Evolutionary conservation across 2,329 filamentous ascomycete genomes (phyloP).

Genomic region (Basipetospora chlamydospora): DNA sequence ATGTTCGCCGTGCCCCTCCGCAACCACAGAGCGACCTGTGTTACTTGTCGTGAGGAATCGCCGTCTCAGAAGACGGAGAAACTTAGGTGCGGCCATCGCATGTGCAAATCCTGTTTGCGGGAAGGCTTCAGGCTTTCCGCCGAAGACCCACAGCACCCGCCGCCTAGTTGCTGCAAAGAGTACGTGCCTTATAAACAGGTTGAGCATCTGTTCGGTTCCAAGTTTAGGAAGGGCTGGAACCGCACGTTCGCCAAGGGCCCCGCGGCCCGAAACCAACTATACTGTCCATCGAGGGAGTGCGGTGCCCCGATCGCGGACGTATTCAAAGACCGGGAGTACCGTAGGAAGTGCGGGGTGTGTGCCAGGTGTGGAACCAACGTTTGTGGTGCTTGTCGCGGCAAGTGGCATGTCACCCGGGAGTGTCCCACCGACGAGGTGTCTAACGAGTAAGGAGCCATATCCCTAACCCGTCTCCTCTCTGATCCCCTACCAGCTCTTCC

Average conservation of each 20-base stretch:
- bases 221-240: constrained; percentile 72
- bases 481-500: neutral
- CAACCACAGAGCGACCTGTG: constrained; percentile 48
- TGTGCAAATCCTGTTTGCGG: constrained; percentile 66
- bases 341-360: constrained; percentile 55
- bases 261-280: constrained; percentile 58
- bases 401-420: constrained; percentile 54
- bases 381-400: constrained; percentile 58
- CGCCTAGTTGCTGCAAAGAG: constrained; percentile 67
- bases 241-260: constrained; percentile 66
- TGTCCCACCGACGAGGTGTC: constrained; percentile 65
- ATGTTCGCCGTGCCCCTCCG: neutral
- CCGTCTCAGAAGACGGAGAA: constrained; percentile 50
- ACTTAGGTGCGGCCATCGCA: constrained; percentile 64
- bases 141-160: constrained; percentile 68
- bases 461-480: neutral
- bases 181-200: constrained; percentile 65
- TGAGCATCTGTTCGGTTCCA: constrained; percentile 55
- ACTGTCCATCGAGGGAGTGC: constrained; percentile 60
- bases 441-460: constrained; percentile 88
- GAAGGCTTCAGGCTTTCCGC: constrained; percentile 62
- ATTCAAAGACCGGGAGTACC: constrained; percentile 44
- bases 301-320: constrained; percentile 67
- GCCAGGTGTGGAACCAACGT: constrained; percentile 57
- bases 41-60: constrained; percentile 57